Base-by-base conservation (phyloP, 2,329 filamentous ascomycete species). In the Diaporthe amygdali region DNA sequence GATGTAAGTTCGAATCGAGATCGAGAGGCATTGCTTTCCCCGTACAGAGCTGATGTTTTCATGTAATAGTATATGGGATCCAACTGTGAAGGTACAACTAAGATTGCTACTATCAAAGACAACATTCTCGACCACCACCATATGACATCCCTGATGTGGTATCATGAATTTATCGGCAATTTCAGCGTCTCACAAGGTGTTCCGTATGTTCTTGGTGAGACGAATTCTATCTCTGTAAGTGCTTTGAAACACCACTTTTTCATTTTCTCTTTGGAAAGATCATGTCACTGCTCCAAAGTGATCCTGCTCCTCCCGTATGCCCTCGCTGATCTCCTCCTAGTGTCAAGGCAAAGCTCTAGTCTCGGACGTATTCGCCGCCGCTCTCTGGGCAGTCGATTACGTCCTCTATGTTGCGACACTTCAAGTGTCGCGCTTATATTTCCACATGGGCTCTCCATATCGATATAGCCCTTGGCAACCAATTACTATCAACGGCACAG, bases 401-500 rank as follows among this genome's bases (percentile, higher is more conserved):
- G 68, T 69, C 6, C 46, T 69, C 8, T 69, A 69, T 17, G 55
- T 69, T 12, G 68, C 68, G 15, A 64, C n/a, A 22, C 55, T 69
- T 25, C 47, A 54, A 22, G 34, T 69, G 32, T 61, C 56, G 22
- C 68, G 68, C 8, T 46, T 69, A 15, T 27, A 64, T 9, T 66
- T 69, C n/a, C 68, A 69, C 37, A 41, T 61, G 44, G 76, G 76
- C 6, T 76, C 75, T 0, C 67, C 56, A 17, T 78, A 75, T 49
- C 71, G 73, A 7, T 77, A 78, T 54, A 70, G 68, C 2, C 61
- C 75, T 4, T 78, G 76, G 76, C 74, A 76, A 47, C 76, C 76
- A 3, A 71, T 76, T 25, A 52, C 32, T 5, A 67, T 52, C 37
- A 72, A 71, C 17, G 59, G 68, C 46, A 73, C 72, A 3, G 66